Base-by-base conservation (phyloP, 2,329 filamentous ascomycete genomes). In the Fusarium solani-melongenae region DNA sequence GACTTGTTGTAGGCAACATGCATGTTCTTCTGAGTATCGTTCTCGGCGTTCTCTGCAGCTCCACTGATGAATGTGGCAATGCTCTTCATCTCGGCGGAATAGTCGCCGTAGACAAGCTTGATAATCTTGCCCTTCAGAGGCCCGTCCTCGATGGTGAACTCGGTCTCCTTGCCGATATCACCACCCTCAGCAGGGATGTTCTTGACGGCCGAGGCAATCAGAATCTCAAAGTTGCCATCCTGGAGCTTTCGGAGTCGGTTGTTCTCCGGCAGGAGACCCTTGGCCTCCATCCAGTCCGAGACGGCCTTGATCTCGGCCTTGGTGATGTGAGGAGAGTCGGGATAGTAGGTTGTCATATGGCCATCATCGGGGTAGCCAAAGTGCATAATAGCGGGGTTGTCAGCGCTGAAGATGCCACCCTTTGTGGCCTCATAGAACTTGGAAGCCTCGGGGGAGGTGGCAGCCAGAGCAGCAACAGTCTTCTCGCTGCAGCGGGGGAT, bases 281-380 rank as follows among this genome's bases (percentile, higher is more conserved):
- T 93, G 79, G 90, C 87, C 79, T 91, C 92, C 86, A 94, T 90
- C 84, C 92, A 93, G 64, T 89, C 87, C n/a, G 92, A 91, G 59
- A 96, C 87, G 20, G 90, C 89, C 49, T 88, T 88, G 65, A 96
- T 94, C 80, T 96, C 94, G 36, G 88, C 86, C 82, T 94, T 91
- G 41, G 91, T 94, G 78, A 96, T 95, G 51, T 86, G 85, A 9
- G 92, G 87, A 6, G 93, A 95, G 71, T 94, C 89, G 1, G 93
- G 94, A 81, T 96, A 96, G 82, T 96, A 96, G 1, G 92, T 93
- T 4, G 92, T 94, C 88, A 95, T 88, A 81, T 96, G 93, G 34
- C 93, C 93, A 33, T 91, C 87, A 38, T 93, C 92, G 1, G 90
- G 87, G 80, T 93, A 95, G 44, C 94, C 94, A 29, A 96, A 84